A percentile compares a stretch with the other conserved stretches of the same genome.
Evolutionary conservation across 805 yeast genomes (phyloP).

Genomic region (Isabelozyma gotoi): DNA sequence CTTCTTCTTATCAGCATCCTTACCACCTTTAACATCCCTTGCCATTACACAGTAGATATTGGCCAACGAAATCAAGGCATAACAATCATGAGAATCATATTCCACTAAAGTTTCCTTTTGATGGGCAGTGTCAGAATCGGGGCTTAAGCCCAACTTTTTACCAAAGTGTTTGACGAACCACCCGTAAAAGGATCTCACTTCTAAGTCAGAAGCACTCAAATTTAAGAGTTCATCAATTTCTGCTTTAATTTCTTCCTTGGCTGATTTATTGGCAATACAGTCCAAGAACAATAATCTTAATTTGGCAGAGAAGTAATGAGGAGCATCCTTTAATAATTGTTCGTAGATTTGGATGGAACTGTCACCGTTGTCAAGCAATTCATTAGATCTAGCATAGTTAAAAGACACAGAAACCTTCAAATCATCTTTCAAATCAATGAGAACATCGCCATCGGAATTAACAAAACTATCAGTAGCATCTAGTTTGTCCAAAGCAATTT

Average conservation of each 20-base stretch:
- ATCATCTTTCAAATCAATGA: conserved; percentile 25
- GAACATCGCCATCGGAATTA: conserved; percentile 41
- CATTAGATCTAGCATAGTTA: conserved; percentile 77
- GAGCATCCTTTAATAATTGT: conserved; percentile 55
- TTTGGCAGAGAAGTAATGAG: conserved; percentile 73
- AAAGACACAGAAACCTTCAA: conserved; percentile 40
- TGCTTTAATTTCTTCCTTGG: conserved; percentile 47
- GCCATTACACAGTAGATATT: conserved; percentile 84
- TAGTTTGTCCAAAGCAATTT: conserved; percentile 44
- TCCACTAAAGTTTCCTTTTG: conserved; percentile 83
- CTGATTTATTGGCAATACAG: conserved; percentile 36
- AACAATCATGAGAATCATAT: conserved; percentile 82
- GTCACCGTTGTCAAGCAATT: conserved; percentile 41
- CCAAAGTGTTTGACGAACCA: conserved; percentile 77
- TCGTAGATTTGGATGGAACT: conserved; percentile 48
- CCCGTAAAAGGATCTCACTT: conserved; percentile 86
- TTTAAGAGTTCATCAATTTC: conserved; percentile 57
- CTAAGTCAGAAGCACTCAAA: conserved; percentile 61
- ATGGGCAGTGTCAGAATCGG: conserved; percentile 69
- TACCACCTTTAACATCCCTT: conserved; percentile 57
- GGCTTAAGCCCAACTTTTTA: conserved; percentile 45
- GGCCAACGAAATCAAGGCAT: conserved; percentile 87
- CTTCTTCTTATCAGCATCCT: conserved; percentile 55
- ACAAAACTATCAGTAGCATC: conserved; percentile 25
- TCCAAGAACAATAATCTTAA: conserved; percentile 67